Evolutionary conservation across 2,329 filamentous ascomycete genomes (phyloP).

Genomic region (Exophiala mesophila): DNA sequence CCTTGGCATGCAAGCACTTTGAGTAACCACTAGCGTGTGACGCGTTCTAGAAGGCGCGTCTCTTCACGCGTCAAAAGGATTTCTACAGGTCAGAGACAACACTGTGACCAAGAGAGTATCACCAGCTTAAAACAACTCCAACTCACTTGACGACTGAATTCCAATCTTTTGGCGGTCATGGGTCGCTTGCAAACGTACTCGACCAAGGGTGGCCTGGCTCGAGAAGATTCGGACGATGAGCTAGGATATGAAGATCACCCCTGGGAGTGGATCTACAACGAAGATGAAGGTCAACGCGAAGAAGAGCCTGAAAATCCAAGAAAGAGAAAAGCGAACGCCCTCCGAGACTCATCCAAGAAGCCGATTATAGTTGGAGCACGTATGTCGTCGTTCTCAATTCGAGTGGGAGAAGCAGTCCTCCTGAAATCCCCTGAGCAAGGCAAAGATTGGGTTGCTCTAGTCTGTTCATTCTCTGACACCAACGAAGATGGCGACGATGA

Average conservation of each 20-base stretch:
- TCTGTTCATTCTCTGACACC: conserved; percentile 73
- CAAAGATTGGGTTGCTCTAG: conserved; percentile 88
- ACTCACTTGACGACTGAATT: no score
- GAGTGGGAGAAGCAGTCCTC: conserved; percentile 75
- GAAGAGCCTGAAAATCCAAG: conserved; percentile 22
- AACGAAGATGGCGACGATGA: conserved; percentile 62
- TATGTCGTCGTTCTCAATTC: conserved; percentile 76
- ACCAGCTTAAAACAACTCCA: no score
- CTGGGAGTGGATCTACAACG: conserved; percentile 74
- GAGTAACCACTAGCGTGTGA: no score
- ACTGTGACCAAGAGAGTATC: no score
- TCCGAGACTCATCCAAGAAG: conserved; percentile 15
- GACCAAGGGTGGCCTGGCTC: conserved; percentile 56
- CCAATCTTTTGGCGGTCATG: no score
- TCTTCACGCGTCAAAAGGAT: no score
- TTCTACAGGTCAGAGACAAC: no score
- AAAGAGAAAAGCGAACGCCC: conserved; percentile 26
- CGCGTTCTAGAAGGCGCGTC: no score
- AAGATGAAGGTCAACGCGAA: conserved; percentile 28
- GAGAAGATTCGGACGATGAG: conserved; percentile 86
- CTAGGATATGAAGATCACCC: conserved; percentile 65
- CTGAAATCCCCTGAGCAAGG: conserved; percentile 82
- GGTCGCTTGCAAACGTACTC: conserved; percentile 41
- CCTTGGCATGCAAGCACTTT: no score
- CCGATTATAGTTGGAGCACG: conserved; percentile 68